These are phyloP conservation scores for Fistulifera solaris DNA, from an alignment of 108 stramenopile genomes.

Conservation along the genomic window DNA sequence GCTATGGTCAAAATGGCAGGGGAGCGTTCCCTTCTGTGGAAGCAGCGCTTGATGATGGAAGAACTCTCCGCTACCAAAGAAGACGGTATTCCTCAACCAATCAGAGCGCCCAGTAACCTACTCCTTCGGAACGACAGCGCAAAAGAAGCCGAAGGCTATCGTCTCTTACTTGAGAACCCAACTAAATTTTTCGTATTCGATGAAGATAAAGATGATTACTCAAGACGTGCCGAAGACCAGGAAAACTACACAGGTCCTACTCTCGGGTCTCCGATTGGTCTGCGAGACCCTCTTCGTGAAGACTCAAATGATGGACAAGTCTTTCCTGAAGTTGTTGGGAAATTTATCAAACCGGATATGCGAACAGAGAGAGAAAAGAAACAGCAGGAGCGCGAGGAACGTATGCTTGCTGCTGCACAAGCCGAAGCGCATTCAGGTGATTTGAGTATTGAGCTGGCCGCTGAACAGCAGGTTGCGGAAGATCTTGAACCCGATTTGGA, in stretches of 20 bases:
- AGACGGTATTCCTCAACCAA: conserved; percentile 40
- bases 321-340: conserved; percentile 56
- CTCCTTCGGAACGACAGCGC: conserved; percentile 59
- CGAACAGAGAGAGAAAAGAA: conserved; percentile 81
- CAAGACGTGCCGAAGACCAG: conserved; percentile 6
- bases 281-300: conserved; percentile 51
- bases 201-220: conserved; percentile 1
- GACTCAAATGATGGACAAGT: conserved; percentile 36
- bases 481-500: conserved; percentile 11
- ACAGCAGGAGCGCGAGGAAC: conserved; percentile 64
- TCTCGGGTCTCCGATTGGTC: conserved; percentile 54
- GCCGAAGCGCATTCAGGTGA: conserved; percentile 35
- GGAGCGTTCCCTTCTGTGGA: conserved; percentile 44
- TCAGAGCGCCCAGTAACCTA: conserved; percentile 55
- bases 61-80: conserved; percentile 39
- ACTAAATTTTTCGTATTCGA: conserved; percentile 77
- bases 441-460: conserved; percentile 39
- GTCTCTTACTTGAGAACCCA: conserved; percentile 59
- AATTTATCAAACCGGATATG: conserved; percentile 49
- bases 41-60: conserved; percentile 54
- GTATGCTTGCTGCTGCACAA: conserved; percentile 62
- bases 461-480: conserved; percentile 32
- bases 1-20: conserved; percentile 64
- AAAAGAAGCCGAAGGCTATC: conserved; percentile 70
- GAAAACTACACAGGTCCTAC: conserved; percentile 31